Evolutionary conservation across 208 protist genomes (phyloP).

Genomic region (Novymonas esmeraldas): DNA sequence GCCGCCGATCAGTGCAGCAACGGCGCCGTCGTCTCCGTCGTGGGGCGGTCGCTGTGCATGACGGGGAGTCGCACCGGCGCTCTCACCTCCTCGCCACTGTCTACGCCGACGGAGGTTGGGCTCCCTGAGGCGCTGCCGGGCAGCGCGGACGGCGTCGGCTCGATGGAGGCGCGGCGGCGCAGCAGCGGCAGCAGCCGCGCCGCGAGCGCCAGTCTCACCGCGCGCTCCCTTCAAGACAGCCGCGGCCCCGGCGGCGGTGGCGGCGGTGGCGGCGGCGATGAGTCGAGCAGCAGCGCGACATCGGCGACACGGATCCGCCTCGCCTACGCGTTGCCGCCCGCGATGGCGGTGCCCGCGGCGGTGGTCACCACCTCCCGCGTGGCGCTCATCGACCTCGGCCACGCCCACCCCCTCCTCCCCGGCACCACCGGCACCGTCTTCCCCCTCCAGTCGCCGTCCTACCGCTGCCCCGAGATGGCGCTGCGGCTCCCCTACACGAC

Average conservation of each 20-base stretch:
- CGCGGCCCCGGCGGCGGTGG: neutral
- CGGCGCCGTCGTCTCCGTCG: neutral
- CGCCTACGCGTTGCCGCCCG: constrained; percentile 3
- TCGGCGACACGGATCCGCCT: neutral
- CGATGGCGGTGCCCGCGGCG: neutral
- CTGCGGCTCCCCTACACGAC: constrained; percentile 61
- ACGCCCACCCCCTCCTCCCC: constrained; percentile 64
- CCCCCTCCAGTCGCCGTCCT: constrained; percentile 96
- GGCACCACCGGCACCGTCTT: constrained; percentile 92
- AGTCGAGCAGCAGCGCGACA: neutral
- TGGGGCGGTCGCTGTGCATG: neutral
- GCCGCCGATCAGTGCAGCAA: neutral
- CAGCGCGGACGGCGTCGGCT: neutral
- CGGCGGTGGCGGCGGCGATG: constrained; percentile 2
- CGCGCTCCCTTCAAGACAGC: neutral
- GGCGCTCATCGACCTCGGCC: constrained; percentile 98
- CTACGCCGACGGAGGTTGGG: neutral
- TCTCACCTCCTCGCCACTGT: neutral
- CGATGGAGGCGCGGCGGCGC: neutral
- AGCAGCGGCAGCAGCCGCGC: neutral
- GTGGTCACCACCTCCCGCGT: constrained; percentile 36
- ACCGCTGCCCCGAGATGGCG: constrained; percentile 96
- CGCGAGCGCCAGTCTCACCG: neutral
- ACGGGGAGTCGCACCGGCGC: constrained; percentile 4
- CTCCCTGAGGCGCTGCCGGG: neutral